Base-by-base conservation (phyloP, 108 stramenopile species). In the Cyclotella choctawhatcheeana region DNA sequence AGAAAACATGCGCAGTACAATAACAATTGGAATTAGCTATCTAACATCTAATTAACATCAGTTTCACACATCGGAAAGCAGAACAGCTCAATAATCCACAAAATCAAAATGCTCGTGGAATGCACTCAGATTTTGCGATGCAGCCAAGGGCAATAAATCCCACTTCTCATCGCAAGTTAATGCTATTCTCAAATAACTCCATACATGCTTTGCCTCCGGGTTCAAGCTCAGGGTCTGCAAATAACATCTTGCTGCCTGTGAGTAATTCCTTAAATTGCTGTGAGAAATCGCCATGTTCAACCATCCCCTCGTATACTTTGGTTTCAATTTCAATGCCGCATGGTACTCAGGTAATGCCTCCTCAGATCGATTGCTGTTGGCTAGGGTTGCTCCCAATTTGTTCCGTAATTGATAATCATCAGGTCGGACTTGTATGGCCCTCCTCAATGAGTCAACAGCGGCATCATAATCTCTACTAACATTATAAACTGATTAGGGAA, bases 221-320 rank as follows among this genome's bases (percentile, higher is more conserved):
- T 97, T 97, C 56, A 97, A 82, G 44, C 88, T 82, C 71, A 99
- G 63, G 14, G 96, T 93, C 60, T 93, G 96, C 32, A 99, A 74
- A 78, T 97, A 99, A 75, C 95, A 97, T 14, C 95, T 75, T 17
- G 93, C 88, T 3, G 97, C 96, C 63, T 97, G 92, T 24, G 86
- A 84, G 65, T 94, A 94, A 24, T 93, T 85, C 27, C 85, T 86
- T 27, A 97, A 71, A 69, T 96, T 97, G 58, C 80, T 82, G 73
- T 97, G 97, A 12, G 96, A 85, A 54, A 99, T 97, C 20, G 97
- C 97, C 85, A 97, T 91, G 66, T 99, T 99, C n/a, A 97, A 74
- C 98, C 97, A 97, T 31, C 89, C 96, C 3, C 98, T 83, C 1
- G 97, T 92, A 81, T 96, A 99, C 82, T 88, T 85, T 25, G 98